Evolutionary conservation across 805 yeast species (phyloP), one percentile per base, ranked within the genome.

Genomic region (Candida verbasci): DNA sequence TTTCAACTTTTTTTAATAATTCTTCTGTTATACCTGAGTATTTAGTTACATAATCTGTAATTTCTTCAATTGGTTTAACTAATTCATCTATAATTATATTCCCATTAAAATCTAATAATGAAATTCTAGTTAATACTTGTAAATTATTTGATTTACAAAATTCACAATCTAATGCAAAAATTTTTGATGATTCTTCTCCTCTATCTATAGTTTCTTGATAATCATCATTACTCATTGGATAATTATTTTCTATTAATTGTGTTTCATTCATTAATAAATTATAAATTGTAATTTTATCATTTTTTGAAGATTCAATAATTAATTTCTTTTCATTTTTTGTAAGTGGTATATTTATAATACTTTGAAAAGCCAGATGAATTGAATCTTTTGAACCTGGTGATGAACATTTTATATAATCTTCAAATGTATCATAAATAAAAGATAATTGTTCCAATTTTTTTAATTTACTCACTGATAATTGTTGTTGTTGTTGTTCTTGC

Each of bases 131-230:
- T 27, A 91, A 64, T 1, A 77, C 95, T 28, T 72, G 69, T 0
- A 87, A 88, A 1, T 50, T 43, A 0, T 64, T 73, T 0, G 89
- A 60, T 40, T 70, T 61, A 54, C 96, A 87, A 87, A 91, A 93
- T 60, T 91, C 98, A 66, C 98, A 93, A 60, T 91, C 98, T 14
- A 93, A 46, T 0, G 95, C 93, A 61, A 76, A 86, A 0, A 83
- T 76, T 39, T 70, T 78, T 0, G 83, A 72, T 82, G 43, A 42
- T 50, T 4, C 40, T 40, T 52, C 50, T 40, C 51, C 50, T 47
- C 10, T 26, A 40, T 14, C 29, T 9, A 17, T 17, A 23, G 29
- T 23, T 33, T 39, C 40, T 22, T 30, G 33, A 5, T 15, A 17
- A 12, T 28, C 34, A 14, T 38, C 27, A 17, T 31, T 22, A 24